Evolutionary conservation across 306 rosid genomes (phyloP).

Genomic region (Dryas alaskensis): DNA sequence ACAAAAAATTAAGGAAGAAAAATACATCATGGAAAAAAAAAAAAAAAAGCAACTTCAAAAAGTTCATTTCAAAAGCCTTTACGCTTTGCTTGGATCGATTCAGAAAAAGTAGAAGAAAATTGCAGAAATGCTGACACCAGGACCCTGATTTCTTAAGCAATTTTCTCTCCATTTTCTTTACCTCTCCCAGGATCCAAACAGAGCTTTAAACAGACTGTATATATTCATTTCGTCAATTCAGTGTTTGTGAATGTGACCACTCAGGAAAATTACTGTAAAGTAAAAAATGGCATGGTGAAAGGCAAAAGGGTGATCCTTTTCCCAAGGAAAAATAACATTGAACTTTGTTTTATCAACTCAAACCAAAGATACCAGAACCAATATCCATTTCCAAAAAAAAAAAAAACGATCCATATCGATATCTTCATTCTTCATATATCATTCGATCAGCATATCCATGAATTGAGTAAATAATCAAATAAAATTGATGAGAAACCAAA

Average conservation of each 20-base stretch:
- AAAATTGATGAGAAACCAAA: no score
- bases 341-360: slow-evolving; percentile 7
- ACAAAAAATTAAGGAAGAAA: not conserved
- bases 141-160: not conserved
- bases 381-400: not conserved
- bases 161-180: not conserved
- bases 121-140: not conserved
- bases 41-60: not conserved
- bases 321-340: not conserved
- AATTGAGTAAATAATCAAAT: not conserved
- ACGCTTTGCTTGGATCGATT: not conserved
- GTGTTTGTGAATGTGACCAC: not conserved
- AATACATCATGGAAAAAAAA: not conserved
- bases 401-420: no score
- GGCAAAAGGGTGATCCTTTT: not conserved
- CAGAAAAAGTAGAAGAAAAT: not conserved
- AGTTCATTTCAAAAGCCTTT: not conserved
- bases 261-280: not conserved
- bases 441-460: not conserved
- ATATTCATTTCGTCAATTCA: not conserved
- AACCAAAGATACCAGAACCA: not conserved
- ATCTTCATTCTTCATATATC: not conserved
- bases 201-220: not conserved
- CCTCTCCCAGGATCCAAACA: slow-evolving; percentile 9
- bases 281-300: not conserved